Base-by-base conservation (phyloP, 352 stramenopile genomes). In the Pythium dissotocum region DNA sequence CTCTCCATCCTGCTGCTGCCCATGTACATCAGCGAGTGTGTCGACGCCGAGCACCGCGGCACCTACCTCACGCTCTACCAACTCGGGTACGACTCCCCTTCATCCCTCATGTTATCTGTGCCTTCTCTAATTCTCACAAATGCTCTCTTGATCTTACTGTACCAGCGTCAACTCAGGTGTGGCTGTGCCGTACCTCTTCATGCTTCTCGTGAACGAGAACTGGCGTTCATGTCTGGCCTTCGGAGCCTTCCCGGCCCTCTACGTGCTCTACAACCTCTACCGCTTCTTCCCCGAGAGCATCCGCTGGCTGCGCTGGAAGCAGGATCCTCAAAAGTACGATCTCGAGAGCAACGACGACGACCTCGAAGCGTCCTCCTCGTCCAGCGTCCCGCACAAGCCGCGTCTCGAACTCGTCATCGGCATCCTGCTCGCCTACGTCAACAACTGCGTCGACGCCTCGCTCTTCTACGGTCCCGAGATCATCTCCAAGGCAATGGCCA, bases 21-120 rank as follows among this genome's bases (percentile, higher is more conserved):
- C 38, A 95, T 95, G 87, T 96, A 94, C 76, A 94, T 94, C 36
- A 93, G 86, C 56, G 88, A 95, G 61, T 91, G 82, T 51, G 81
- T 94, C 18, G 77, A 90, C 61, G 77, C 83, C 46, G 65, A 78
- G 6, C 82, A 76, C 66, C 84, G 88, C 26, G 85, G 86, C 21
- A 71, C 72, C 4, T 91, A 88, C 71, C 75, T 96, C 42, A 90
- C 86, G 30, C 72, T 93, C 42, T 95, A 88, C 58, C 86, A 96
- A 48, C 83, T 96, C 9, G 88, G 85, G 85, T 93, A 71, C 57
- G 78, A 24, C 21, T 24, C 21, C 21, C 21, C 21, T 72, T 65
- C 10, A 26, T 70, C 21, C 16, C 21, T 14, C 56, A 59, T 58
- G 38, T 58, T 13, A 7, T 53, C 18, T 12, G 8, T 12, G 4